Evolutionary conservation across 1,139 yeast genomes (phyloP).

Genomic region (Blastobotrys petasosporus): DNA sequence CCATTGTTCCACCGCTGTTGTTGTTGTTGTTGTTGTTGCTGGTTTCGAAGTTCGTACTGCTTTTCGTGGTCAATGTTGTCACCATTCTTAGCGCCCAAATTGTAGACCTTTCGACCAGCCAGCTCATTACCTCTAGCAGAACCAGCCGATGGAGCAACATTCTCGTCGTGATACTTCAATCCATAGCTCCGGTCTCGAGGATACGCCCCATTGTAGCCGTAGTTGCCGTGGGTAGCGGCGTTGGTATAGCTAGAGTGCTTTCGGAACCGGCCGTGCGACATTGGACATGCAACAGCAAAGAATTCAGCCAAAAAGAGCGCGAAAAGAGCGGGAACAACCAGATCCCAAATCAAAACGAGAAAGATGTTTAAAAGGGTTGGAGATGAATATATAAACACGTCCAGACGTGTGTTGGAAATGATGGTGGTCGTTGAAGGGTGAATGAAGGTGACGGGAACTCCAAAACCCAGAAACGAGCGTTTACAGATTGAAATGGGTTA

Average conservation of each 20-base stretch:
- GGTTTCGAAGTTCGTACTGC: too few species aligned
- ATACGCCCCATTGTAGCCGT: background rate
- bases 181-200: background rate
- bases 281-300: background rate
- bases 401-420: background rate
- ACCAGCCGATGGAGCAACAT: background rate
- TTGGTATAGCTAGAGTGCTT: too few species aligned
- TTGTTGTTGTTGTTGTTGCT: background rate
- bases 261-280: background rate
- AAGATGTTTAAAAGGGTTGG: background rate
- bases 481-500: too few species aligned
- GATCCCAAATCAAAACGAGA: background rate
- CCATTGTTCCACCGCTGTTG: background rate
- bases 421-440: background rate
- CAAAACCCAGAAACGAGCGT: too few species aligned
- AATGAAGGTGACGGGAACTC: background rate
- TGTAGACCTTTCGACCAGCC: background rate
- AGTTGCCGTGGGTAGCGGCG: too few species aligned
- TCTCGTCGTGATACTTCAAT: conserved; percentile 1
- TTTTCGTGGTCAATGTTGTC: background rate
- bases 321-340: background rate
- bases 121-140: background rate
- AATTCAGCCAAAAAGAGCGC: conserved; percentile 2
- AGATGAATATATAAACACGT: background rate
- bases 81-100: too few species aligned